These are phyloP conservation scores for Moniliella sp. DNA, from an alignment of 1,284 basidiomycete species.

Conservation along the genomic window DNA sequence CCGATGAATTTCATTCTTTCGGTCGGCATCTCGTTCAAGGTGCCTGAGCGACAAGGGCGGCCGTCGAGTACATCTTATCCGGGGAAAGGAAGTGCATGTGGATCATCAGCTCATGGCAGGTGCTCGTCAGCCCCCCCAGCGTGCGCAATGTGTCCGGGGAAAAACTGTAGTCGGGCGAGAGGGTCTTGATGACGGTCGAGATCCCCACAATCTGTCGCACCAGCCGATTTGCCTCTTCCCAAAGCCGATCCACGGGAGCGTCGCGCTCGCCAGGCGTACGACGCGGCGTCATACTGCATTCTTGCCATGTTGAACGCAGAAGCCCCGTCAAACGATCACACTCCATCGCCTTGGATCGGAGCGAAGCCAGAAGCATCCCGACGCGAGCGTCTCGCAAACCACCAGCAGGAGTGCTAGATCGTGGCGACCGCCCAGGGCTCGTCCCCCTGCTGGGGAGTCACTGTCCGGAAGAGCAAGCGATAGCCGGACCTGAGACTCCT, in stretches of 20 bases:
- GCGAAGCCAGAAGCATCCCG: background rate
- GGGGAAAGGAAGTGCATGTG: slow-evolving; percentile 12
- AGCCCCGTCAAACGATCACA: background rate
- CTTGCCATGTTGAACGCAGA: background rate
- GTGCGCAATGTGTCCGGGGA: slow-evolving; percentile 11
- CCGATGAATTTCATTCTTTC: too few relatives aligned
- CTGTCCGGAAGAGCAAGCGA: too few relatives aligned
- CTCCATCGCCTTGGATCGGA: slow-evolving; percentile 2
- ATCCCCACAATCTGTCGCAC: slow-evolving; percentile 15
- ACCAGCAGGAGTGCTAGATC: too few relatives aligned
- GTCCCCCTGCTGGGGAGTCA: too few relatives aligned
- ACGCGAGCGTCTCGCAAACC: background rate
- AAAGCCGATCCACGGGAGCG: slow-evolving; percentile 3
- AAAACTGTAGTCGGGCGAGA: slow-evolving; percentile 12
- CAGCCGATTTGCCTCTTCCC: slow-evolving; percentile 17
- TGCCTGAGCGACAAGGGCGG: too few relatives aligned
- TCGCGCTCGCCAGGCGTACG: background rate
- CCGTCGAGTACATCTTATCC: slow-evolving; percentile 2
- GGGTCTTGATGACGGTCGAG: slow-evolving; percentile 16
- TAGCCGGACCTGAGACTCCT: slow-evolving; percentile 1
- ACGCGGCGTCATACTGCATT: background rate
- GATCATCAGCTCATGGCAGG: slow-evolving; percentile 15
- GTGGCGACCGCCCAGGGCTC: too few relatives aligned
- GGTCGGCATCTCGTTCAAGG: too few relatives aligned
- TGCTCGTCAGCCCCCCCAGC: slow-evolving; percentile 19